A percentile compares a stretch with the other conserved stretches of the same genome.
Evolutionary conservation across 2,329 filamentous ascomycete genomes (phyloP).

Genomic region (Beauveria caledonica): DNA sequence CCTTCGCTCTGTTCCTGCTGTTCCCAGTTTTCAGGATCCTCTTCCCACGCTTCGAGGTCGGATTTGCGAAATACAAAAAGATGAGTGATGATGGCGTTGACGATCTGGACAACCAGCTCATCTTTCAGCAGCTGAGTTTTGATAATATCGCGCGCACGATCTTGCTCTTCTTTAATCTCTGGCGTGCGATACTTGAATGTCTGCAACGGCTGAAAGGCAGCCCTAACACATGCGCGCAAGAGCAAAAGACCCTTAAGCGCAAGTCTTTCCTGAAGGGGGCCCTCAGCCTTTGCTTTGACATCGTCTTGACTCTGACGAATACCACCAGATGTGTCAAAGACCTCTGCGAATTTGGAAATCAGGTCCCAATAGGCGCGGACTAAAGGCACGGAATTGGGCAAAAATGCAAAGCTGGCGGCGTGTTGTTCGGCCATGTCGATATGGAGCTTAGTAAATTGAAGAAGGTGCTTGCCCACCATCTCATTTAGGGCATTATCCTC

Average conservation of each 20-base stretch:
- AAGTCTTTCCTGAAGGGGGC: slow-evolving; percentile 66
- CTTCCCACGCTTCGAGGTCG: slow-evolving; percentile 86
- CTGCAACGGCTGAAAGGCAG: slow-evolving; percentile 72
- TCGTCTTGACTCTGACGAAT: slow-evolving; percentile 35
- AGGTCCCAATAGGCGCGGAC: slow-evolving; percentile 80
- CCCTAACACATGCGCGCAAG: slow-evolving; percentile 72
- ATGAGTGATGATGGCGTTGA: slow-evolving; percentile 75
- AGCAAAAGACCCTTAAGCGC: slow-evolving; percentile 77
- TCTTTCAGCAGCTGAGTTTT: slow-evolving; percentile 68
- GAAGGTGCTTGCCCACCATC: slow-evolving; percentile 72
- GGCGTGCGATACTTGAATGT: slow-evolving; percentile 76
- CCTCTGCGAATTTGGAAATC: slow-evolving; percentile 66
- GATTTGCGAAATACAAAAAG: slow-evolving; percentile 81
- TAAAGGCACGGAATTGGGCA: slow-evolving; percentile 72
- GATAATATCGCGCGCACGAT: slow-evolving; percentile 58
- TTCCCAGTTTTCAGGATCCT: slow-evolving; percentile 94
- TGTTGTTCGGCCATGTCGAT: slow-evolving; percentile 75
- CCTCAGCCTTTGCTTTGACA: slow-evolving; percentile 44
- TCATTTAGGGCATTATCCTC: slow-evolving; percentile 49
- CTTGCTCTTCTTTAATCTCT: slow-evolving; percentile 68
- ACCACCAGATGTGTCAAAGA: slow-evolving; percentile 56
- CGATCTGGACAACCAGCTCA: slow-evolving; percentile 69
- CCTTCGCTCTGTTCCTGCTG: slow-evolving; percentile 76
- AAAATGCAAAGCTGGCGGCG: slow-evolving; percentile 70
- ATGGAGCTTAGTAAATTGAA: slow-evolving; percentile 89